Conservation (phyloP, 2,329 filamentous ascomycete species). For the Xylaria sp. region DNA sequence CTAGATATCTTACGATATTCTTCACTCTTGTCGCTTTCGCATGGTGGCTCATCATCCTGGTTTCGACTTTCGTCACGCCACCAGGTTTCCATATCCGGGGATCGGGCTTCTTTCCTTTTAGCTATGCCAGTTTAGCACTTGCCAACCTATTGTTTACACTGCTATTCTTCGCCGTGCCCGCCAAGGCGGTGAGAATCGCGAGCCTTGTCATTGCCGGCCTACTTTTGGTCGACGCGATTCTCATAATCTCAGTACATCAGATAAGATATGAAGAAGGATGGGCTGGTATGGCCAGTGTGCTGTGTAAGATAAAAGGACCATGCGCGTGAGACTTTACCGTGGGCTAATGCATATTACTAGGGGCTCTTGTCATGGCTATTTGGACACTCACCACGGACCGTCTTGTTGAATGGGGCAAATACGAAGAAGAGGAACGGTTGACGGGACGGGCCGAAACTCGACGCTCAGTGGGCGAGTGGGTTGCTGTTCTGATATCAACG, state of each 20-base stretch:
- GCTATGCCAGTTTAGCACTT: conserved; percentile 81
- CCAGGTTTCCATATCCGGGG: conserved; percentile 87
- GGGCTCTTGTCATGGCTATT: conserved; percentile 80
- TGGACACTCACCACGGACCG: conserved; percentile 85
- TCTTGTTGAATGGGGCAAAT: conserved; percentile 90
- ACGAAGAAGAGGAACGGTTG: conserved; percentile 89
- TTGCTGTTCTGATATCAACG: conserved; percentile 79
- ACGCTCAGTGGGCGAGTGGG: conserved; percentile 84
- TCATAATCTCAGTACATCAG: conserved; percentile 79
- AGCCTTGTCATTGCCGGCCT: conserved; percentile 73
- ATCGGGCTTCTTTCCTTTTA: conserved; percentile 91
- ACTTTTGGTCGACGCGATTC: conserved; percentile 77
- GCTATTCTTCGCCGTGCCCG: conserved; percentile 88
- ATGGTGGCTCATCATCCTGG: conserved; percentile 94
- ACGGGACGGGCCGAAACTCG: conserved; percentile 90
- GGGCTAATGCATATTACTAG: conserved; percentile 40
- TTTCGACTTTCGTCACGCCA: conserved; percentile 89
- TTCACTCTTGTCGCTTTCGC: conserved; percentile 80
- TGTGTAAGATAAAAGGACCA: conserved; percentile 59
- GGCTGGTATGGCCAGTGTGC: conserved; percentile 85
- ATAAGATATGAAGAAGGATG: conserved; percentile 87
- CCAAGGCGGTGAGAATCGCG: conserved; percentile 78
- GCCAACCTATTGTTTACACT: conserved; percentile 80
- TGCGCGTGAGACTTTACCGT: not conserved
- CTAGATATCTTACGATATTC: conserved; percentile 80